Base-by-base conservation (phyloP, 2,329 filamentous ascomycete genomes). In the Verticillium albo-atrum region DNA sequence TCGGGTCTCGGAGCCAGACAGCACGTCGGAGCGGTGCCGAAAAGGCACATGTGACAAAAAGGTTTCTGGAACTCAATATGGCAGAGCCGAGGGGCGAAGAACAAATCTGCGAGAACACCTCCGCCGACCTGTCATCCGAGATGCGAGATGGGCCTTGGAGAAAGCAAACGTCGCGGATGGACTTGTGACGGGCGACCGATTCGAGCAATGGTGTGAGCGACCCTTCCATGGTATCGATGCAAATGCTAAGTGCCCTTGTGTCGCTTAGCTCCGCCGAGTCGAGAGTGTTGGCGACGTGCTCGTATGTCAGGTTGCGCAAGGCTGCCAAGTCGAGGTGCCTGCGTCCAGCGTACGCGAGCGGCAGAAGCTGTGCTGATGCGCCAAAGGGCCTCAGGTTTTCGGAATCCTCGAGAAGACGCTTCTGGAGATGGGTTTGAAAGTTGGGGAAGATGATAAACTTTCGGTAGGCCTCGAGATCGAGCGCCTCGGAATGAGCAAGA, bases 1-100 rank as follows among this genome's bases (percentile, higher is more conserved):
- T 50, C 5, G 6, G 15, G 12, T 50, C 26, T 20, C 10, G 27
- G 1, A 52, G 55, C 59, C 59, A 60, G 59, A 26, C 1, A 3
- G 4, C 15, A 9, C 55, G n/a, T 2, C 27, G 51, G 1, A 60
- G 37, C 6, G 55, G 55, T 51, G 58, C 55, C 2, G 58, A 60
- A 52, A 57, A 60, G 34, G 55, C 50, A 17, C 58, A 30, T 5
- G 58, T 60, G n/a, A 60, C 3, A 6, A 26, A 26, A 6, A 58
- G 51, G 27, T 57, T 50, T 28, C 26, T 58, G 7, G 30, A 30
- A 14, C 4, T 2, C 6, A 60, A 30, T 4, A 60, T 27, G 9
- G 6, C 6, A 6, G 35, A 23, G 2, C 51, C 58, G 15, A 50
- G 15, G 3, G 55, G 37, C 7, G 58, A 58, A 4, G 27, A 7